These are phyloP conservation scores for Cyclotella atomus DNA, from an alignment of 108 stramenopile genomes.

Conservation along the genomic window DNA sequence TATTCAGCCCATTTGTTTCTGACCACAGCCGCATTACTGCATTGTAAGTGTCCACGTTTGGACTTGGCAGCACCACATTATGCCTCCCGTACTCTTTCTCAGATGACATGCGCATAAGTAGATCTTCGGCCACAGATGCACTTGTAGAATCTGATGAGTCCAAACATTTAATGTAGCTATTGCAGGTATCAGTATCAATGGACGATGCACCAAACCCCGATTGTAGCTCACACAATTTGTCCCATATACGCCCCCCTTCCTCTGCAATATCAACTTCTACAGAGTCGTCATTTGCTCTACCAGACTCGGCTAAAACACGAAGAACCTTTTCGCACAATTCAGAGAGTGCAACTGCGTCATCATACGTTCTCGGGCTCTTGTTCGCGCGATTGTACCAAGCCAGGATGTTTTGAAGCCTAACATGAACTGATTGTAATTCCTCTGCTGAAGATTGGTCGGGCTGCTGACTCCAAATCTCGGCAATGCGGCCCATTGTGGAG, in stretches of 20 bases:
- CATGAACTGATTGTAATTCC: background rate
- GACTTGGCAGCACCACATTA: conserved; percentile 45
- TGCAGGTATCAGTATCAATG: conserved; percentile 58
- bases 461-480: conserved; percentile 34
- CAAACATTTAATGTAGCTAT: conserved; percentile 69
- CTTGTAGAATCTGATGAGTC: conserved; percentile 37
- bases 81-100: conserved; percentile 10
- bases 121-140: conserved; percentile 46
- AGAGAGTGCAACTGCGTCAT: conserved; percentile 28
- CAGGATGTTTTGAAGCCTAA: conserved; percentile 30
- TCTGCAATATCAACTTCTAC: conserved; percentile 1
- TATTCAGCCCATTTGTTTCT: conserved; percentile 34
- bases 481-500: conserved; percentile 53
- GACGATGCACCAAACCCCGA: conserved; percentile 19
- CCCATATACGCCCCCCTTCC: conserved; percentile 33
- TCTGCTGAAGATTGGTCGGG: background rate
- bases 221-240: conserved; percentile 23
- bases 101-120: conserved; percentile 59
- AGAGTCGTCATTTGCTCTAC: background rate
- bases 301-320: conserved; percentile 19
- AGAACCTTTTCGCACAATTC: conserved; percentile 32
- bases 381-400: conserved; percentile 44
- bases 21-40: conserved; percentile 66
- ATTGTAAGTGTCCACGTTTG: conserved; percentile 61
- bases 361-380: conserved; percentile 18